Evolutionary conservation across 2,329 filamentous ascomycete genomes (phyloP), one percentile per base, ranked within the genome.

Genomic region (Fusarium secorum): DNA sequence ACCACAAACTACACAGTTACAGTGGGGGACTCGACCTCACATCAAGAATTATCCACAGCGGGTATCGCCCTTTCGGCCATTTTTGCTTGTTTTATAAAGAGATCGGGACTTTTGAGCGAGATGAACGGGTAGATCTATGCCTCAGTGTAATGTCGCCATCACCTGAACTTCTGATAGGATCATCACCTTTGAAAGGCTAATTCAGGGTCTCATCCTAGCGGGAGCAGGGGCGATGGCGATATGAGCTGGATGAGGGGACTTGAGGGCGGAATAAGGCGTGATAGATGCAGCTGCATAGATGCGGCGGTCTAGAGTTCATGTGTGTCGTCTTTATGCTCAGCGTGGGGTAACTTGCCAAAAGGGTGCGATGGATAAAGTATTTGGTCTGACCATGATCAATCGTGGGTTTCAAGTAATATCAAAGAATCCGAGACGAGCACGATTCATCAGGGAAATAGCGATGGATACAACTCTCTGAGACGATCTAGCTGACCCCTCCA

Each of bases 181-280:
- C 38, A 26, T 26, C n/a, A 41, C 56, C 33, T 67, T 30, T 7
- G 35, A 60, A 61, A 58, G 48, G 32, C 26, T 30, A 24, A 41
- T 61, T 14, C 30, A 38, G 46, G 58, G 60, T 59, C 64, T 56
- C 64, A 71, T 68, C 36, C 35, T 22, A 28, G 26, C 35, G 33
- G 36, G 35, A 69, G 45, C 70, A 51, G 52, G 71, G 71, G 70
- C 64, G 61, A 73, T 73, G 70, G 13, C 70, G 68, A 69, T 39
- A 69, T 73, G 45, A 32, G 38, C 46, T 63, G 20, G 35, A 30
- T 30, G 28, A 63, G 45, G 60, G 41, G 55, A 60, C 39, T 48
- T 58, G 52, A 36, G 48, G 24, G 13, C 13, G 22, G 28, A 33
- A 70, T 48, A 39, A 66, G 62, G 32, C 48, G 64, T 56, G 63